Percentiles rank a stretch among this genome's conserved stretches.
Conservation (phyloP, 805 yeast species). For the Wickerhamomyces queroliae region DNA sequence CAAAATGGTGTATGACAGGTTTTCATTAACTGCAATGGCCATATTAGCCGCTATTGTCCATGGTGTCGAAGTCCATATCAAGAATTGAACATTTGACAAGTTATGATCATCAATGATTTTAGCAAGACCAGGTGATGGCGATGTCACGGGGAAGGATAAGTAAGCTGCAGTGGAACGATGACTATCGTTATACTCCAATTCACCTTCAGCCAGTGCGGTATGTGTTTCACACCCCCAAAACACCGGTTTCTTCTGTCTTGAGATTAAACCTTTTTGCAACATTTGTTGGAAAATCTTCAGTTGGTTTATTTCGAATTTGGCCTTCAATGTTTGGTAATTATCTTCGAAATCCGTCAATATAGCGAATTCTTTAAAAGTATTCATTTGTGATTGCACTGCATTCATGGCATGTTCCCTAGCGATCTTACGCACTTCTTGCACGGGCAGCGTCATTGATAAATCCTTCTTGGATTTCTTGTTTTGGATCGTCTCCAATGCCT, state of each 20-base stretch:
- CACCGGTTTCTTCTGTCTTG: conserved; percentile 88
- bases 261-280: conserved; percentile 60
- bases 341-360: conserved; percentile 79
- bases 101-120: conserved; percentile 6
- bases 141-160: conserved; percentile 29
- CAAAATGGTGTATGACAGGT: conserved; percentile 51
- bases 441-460: conserved; percentile 29
- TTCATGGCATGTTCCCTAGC: conserved; percentile 66
- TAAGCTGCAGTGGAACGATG: conserved; percentile 67
- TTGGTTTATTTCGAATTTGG: conserved; percentile 70
- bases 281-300: conserved; percentile 62
- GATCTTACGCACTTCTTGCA: conserved; percentile 53
- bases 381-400: conserved; percentile 59
- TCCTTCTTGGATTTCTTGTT: conserved; percentile 27
- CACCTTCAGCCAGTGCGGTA: conserved; percentile 96
- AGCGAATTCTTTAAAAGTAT: conserved; percentile 62
- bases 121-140: too few species aligned
- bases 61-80: conserved; percentile 98
- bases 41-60: conserved; percentile 92
- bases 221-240: conserved; percentile 95
- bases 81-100: conserved; percentile 22
- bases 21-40: conserved; percentile 69
- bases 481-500: conserved; percentile 53
- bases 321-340: conserved; percentile 69
- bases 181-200: conserved; percentile 73